Percentiles rank a stretch among this genome's conserved stretches.
Evolutionary conservation across 2,329 filamentous ascomycete species (phyloP).

Genomic region (Diplodia scrobiculata): DNA sequence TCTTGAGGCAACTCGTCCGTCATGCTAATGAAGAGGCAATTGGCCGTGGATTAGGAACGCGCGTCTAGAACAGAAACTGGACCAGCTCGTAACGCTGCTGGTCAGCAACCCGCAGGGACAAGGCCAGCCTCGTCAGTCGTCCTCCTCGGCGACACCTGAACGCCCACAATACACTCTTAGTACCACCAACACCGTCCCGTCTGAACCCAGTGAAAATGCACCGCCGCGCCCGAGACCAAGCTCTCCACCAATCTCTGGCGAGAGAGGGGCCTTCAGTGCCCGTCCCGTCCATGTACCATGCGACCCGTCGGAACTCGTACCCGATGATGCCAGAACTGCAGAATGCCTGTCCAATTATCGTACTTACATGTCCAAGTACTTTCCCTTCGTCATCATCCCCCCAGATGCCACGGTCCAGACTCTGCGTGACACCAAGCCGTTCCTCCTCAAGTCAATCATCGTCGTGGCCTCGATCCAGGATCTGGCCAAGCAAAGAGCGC

Average conservation of each 20-base stretch:
- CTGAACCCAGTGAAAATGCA: not conserved
- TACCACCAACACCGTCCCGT: not conserved
- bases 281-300: not conserved
- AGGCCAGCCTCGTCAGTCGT: not conserved
- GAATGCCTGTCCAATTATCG: constrained; percentile 25
- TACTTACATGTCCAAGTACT: constrained; percentile 24
- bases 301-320: constrained; percentile 19
- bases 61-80: constrained; percentile 26
- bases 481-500: constrained; percentile 12
- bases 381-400: constrained; percentile 27
- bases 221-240: not conserved
- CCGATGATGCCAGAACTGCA: constrained; percentile 8
- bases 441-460: constrained; percentile 21
- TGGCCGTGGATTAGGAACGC: constrained; percentile 11
- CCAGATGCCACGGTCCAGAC: constrained; percentile 6
- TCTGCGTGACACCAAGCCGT: constrained; percentile 27
- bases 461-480: constrained; percentile 23
- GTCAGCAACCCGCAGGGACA: constrained; percentile 14
- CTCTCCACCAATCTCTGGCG: constrained; percentile 14
- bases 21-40: not conserved
- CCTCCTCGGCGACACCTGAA: constrained; percentile 26
- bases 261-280: constrained; percentile 20
- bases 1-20: not conserved
- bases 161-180: not conserved
- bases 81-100: constrained; percentile 26